Percentiles rank a stretch among this genome's conserved stretches.
Conservation (phyloP, 176 grass and related monocot species). For the Leersia perrieri region DNA sequence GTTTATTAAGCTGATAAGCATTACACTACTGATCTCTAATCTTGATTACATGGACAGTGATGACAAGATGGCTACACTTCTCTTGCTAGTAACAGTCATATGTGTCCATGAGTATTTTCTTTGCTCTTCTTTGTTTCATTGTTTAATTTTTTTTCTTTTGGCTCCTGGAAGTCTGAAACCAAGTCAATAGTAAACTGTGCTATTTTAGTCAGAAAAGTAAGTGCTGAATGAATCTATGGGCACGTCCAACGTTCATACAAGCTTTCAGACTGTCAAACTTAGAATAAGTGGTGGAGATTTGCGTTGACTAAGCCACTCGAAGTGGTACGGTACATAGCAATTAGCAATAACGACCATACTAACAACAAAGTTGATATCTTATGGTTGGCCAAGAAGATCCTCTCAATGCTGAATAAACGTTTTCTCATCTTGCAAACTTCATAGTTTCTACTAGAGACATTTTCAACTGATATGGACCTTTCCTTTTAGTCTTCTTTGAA, state of each 20-base stretch:
- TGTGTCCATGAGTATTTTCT: neutral
- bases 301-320: conserved; percentile 18
- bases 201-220: conserved; percentile 13
- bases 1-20: neutral
- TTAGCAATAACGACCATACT: neutral
- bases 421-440: neutral
- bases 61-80: conserved; percentile 30
- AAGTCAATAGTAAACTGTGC: conserved; percentile 27
- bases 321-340: neutral
- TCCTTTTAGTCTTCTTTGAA: neutral
- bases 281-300: neutral
- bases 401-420: neutral
- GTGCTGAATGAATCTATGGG: conserved; percentile 20
- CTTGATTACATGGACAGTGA: conserved; percentile 35
- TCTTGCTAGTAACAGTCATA: neutral
- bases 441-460: neutral
- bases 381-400: conserved; percentile 30
- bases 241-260: conserved; percentile 1
- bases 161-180: neutral
- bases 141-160: neutral
- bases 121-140: neutral
- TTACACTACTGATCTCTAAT: neutral
- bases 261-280: conserved; percentile 20
- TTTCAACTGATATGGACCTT: neutral
- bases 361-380: neutral